phyloP scores from a whole-genome alignment of 441 rosid genomes.

The Lepidium campestre region DNA sequence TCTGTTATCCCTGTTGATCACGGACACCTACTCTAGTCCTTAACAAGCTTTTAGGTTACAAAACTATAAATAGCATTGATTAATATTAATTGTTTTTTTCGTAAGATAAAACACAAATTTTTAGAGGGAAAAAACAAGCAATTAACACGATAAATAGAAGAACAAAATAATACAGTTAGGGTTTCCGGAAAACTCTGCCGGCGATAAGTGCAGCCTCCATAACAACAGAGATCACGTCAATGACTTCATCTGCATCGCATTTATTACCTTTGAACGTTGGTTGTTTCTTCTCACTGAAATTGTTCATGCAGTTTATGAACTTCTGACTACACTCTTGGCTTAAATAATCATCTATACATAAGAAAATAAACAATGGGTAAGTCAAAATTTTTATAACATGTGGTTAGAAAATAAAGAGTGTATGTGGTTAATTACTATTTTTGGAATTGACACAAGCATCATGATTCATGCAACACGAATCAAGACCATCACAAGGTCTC shows the following conservation, averaged over 20 bases:
- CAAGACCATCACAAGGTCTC: constrained; percentile 82
- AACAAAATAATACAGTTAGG: constrained; percentile 25
- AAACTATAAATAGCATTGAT: neutral
- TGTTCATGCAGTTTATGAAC: constrained; percentile 61
- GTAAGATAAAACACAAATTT: neutral
- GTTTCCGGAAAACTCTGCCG: constrained; percentile 70
- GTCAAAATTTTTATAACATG: neutral
- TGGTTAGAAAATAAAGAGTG: neutral
- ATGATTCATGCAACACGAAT: constrained; percentile 85
- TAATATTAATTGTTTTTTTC: neutral
- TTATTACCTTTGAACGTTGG: constrained; percentile 63
- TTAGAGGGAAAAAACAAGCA: neutral
- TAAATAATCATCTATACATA: constrained; percentile 64
- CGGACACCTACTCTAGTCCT: neutral
- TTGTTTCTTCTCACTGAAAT: constrained; percentile 40
- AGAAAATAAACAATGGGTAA: neutral
- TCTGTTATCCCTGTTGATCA: too few relatives aligned
- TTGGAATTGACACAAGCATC: constrained; percentile 74
- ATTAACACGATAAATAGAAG: neutral
- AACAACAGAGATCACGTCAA: constrained; percentile 50
- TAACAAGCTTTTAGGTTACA: neutral
- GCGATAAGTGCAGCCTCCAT: constrained; percentile 90
- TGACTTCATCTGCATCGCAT: constrained; percentile 51
- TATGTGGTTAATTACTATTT: constrained; percentile 39
- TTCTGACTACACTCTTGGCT: constrained; percentile 84